Conservation (phyloP, 768 basidiomycete genomes). For the Phlebiopsis flavidoalba region DNA sequence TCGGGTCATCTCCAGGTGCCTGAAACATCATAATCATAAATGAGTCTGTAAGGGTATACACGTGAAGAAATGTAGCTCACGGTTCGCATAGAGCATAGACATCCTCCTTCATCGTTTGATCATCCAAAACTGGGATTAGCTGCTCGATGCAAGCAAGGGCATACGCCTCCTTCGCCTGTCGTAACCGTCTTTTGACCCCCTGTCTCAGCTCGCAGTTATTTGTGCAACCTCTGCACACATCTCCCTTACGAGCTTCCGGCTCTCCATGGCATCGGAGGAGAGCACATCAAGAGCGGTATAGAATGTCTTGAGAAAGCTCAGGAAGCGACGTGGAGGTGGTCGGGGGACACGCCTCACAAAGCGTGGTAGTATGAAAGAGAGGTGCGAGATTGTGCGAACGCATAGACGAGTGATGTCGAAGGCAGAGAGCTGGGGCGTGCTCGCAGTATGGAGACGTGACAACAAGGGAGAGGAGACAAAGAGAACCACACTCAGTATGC, state of each 20-base stretch:
- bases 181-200: background rate
- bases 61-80: slow-evolving; percentile 36
- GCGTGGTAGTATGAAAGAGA: slow-evolving; percentile 74
- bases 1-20: slow-evolving; percentile 54
- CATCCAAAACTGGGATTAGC: slow-evolving; percentile 56
- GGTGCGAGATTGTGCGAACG: slow-evolving; percentile 54
- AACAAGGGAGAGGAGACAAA: background rate
- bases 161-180: slow-evolving; percentile 47
- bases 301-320: slow-evolving; percentile 69
- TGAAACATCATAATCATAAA: slow-evolving; percentile 21
- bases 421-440: slow-evolving; percentile 25
- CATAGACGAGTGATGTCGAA: slow-evolving; percentile 47
- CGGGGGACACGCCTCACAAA: slow-evolving; percentile 71
- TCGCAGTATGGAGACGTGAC: background rate
- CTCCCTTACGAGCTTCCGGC: background rate
- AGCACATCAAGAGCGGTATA: slow-evolving; percentile 77
- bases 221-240: background rate
- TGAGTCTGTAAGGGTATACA: background rate
- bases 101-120: slow-evolving; percentile 44
- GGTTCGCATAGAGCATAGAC: slow-evolving; percentile 62
- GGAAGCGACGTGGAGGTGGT: slow-evolving; percentile 51
- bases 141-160: slow-evolving; percentile 75
- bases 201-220: background rate
- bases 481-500: slow-evolving; percentile 34
- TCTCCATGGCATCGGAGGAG: slow-evolving; percentile 32